phyloP scores from a whole-genome alignment of 1,139 yeast species.

The Lodderomyces metapsilosis region DNA sequence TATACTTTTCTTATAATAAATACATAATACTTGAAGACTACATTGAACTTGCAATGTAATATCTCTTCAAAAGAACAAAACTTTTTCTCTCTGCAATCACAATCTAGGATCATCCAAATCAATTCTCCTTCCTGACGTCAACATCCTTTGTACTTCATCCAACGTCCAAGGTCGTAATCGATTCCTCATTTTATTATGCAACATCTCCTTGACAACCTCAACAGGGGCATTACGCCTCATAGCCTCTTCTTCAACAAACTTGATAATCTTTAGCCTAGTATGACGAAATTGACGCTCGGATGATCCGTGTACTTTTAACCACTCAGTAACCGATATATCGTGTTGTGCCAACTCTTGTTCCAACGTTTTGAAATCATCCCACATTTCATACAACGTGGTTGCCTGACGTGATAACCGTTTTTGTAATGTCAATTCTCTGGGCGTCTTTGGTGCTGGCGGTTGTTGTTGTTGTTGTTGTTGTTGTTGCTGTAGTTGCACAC shows the following conservation, averaged over 20 bases:
- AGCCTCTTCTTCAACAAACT: slow-evolving; percentile 36
- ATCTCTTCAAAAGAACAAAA: too few relatives aligned
- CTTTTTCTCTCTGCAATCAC: not conserved
- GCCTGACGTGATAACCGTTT: slow-evolving; percentile 35
- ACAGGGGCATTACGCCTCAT: slow-evolving; percentile 20
- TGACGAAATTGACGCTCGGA: slow-evolving; percentile 37
- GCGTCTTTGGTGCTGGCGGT: slow-evolving; percentile 11
- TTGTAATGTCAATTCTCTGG: slow-evolving; percentile 23
- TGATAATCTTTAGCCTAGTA: slow-evolving; percentile 32
- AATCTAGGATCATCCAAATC: slow-evolving; percentile 22
- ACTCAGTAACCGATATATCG: slow-evolving; percentile 32
- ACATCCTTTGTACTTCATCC: slow-evolving; percentile 40
- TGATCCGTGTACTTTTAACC: slow-evolving; percentile 36
- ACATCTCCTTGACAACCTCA: slow-evolving; percentile 29
- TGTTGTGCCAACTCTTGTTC: slow-evolving; percentile 28
- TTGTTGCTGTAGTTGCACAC: too few relatives aligned
- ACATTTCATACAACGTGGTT: slow-evolving; percentile 34
- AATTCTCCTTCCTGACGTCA: slow-evolving; percentile 33
- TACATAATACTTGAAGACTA: too few relatives aligned
- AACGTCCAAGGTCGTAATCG: slow-evolving; percentile 36
- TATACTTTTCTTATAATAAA: too few relatives aligned
- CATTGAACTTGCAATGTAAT: too few relatives aligned
- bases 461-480: too few relatives aligned
- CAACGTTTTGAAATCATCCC: slow-evolving; percentile 38
- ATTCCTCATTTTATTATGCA: slow-evolving; percentile 35